Evolutionary conservation across 2,329 filamentous ascomycete genomes (phyloP), one percentile per base, ranked within the genome.

Genomic region (Metarhizium rileyi): DNA sequence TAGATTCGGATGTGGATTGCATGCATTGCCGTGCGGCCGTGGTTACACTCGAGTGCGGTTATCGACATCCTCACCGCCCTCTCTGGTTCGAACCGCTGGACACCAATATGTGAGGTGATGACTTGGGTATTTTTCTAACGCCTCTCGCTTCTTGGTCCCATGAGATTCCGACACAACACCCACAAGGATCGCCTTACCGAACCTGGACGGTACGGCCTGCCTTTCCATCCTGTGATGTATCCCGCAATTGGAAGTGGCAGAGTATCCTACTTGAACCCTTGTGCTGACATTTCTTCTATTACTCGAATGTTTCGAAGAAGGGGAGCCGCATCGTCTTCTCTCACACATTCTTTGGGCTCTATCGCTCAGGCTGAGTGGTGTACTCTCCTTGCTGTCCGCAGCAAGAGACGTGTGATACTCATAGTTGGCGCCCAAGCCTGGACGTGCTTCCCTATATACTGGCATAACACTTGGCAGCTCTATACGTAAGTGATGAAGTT

Each of bases 21-120:
- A 36, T 35, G 40, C 20, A 5, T 45, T 33, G 10, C 26, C 38
- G n/a, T 46, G 44, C 42, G 33, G 27, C 36, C 46, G 35, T 16
- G 30, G 51, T 52, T 23, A 48, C 51, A 50, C 51, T 27, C 7
- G 41, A 26, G 12, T 26, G 25, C 49, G 52, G 49, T n/a, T 46
- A 49, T 25, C 23, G 35, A 44, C 51, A 48, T 51, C 36, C 40
- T 50, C 49, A 51, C 46, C 51, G 49, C 47, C 28, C 35, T 40
- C 20, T 44, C 33, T 46, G 18, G 35, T 46, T 41, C 44, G 43
- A 51, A 27, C 25, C 4, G 30, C n/a, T 51, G 49, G 35, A 26
- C 43, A 16, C 33, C 30, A 18, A 7, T 45, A 40, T 44, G 43
- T 27, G 45, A 36, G 43, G 35, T 16, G 33, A 41, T 26, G 33